Evolutionary conservation across 1,284 basidiomycete genomes (phyloP), one percentile per base, ranked within the genome.

Genomic region (Butyriboletus regius): DNA sequence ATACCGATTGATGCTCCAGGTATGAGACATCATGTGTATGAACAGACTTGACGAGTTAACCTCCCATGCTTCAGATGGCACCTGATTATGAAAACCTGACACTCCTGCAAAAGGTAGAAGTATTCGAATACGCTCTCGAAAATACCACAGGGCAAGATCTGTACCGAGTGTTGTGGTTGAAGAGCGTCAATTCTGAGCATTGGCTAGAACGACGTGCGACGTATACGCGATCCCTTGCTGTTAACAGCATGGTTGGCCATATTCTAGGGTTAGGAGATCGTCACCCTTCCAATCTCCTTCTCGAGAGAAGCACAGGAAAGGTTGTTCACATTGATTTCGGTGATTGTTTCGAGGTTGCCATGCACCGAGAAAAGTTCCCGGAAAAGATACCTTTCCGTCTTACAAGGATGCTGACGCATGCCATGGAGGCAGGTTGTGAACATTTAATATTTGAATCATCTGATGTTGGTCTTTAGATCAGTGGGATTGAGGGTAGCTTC

Each of bases 71-170:
- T 14, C 62, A 98, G 88, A 98, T 98, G 95, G 95, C 96, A 12
- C 95, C 96, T 9, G 96, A 98, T 69, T 98, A 98, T 68, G 96
- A 98, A 70, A 88, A 87, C 60, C 75, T 98, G 37, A 93, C 90
- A 29, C 75, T 98, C 4, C 79, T 98, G 53, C 94, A 99, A 70
- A 98, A 98, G 74, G 91, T 99, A 37, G 96, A 99, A 67, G 96
- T 99, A 17, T 99, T 99, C 71, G 93, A 98, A 69, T 98, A 98
- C 63, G 95, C 96, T 4, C 76, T 98, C 37, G 95, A 98, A 71
- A 98, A 98, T 63, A 98, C 96, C 0, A 97, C 93, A 0, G 96
- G 96, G 0, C 96, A 98, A 72, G 96, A 99, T 68, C 76, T 99
- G n/a, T 99, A 99, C 70, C 79, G 94, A 18, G 93, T 98, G 20